A percentile compares a stretch with the other conserved stretches of the same genome.
These are phyloP conservation scores for Austroboletus rostrupii DNA, from an alignment of 1,284 basidiomycete species.

Conservation along the genomic window DNA sequence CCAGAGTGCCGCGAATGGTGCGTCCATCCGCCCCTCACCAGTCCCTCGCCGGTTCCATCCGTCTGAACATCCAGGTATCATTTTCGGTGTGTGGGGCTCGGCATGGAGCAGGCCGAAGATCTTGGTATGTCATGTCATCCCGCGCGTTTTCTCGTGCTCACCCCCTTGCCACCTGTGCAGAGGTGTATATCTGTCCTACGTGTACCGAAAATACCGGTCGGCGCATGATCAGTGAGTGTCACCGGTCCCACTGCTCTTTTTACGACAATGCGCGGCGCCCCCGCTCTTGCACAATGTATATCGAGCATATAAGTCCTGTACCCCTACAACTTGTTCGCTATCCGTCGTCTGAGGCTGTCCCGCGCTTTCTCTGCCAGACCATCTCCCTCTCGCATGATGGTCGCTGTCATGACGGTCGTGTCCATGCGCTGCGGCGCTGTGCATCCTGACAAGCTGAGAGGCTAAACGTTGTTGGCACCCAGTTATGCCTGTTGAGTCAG, in stretches of 20 bases:
- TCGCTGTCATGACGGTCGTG: slow-evolving; percentile 33
- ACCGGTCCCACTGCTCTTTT: slow-evolving; percentile 33
- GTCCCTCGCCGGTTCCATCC: slow-evolving; percentile 2
- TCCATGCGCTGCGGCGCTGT: slow-evolving; percentile 25
- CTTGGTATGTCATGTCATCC: slow-evolving; percentile 53
- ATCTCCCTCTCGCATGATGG: slow-evolving; percentile 29
- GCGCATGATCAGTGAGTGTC: slow-evolving; percentile 75
- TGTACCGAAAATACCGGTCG: slow-evolving; percentile 64
- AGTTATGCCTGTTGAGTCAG: slow-evolving; percentile 35
- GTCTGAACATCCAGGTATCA: slow-evolving; percentile 57
- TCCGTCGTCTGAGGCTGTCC: slow-evolving; percentile 31
- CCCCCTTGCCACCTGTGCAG: slow-evolving; percentile 34
- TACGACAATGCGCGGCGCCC: slow-evolving; percentile 34
- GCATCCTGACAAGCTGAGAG: slow-evolving; percentile 31
- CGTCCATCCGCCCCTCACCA: slow-evolving; percentile 23
- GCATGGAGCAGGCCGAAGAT: slow-evolving; percentile 62
- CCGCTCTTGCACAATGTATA: slow-evolving; percentile 35
- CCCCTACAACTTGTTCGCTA: slow-evolving; percentile 33
- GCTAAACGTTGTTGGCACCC: slow-evolving; percentile 34
- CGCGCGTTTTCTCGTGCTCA: slow-evolving; percentile 13
- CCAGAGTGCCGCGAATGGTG: slow-evolving; percentile 72
- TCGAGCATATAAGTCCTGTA: slow-evolving; percentile 36
- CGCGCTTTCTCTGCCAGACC: slow-evolving; percentile 33
- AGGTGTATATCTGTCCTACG: slow-evolving; percentile 64
- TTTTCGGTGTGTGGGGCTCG: slow-evolving; percentile 63